Evolutionary conservation across 306 rosid genomes (phyloP), one percentile per base, ranked within the genome.

Genomic region (Cajanus cajan): DNA sequence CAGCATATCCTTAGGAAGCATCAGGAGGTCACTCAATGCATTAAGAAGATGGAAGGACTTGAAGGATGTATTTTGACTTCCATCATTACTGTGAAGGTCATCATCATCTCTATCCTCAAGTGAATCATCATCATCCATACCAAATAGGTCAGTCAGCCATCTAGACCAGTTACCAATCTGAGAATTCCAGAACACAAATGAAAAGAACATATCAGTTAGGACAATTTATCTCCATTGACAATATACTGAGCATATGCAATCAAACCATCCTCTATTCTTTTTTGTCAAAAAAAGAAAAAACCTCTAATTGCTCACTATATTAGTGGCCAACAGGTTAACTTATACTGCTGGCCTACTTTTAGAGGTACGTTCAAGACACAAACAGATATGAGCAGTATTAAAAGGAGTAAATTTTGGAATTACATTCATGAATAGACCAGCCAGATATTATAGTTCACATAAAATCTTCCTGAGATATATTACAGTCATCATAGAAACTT

Each of bases 141-240:
- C 99, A 78, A 91, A 93, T 67, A 91, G 81, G 82, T 91, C 96
- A 5, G 96, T 91, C 80, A 95, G 68, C 98, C 98, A 95, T 83
- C 91, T 89, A 31, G 98, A 95, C 99, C 99, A 95, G 93, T 90
- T 93, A 68, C 99, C 99, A 82, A 95, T 91, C 99, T 95, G 82
- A 79, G 58, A 47, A 67, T 68, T 82, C 21, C 48, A 82, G 33
- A 72, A 57, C 84, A 83, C 34, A 72, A 80, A 57, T 14, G 6
- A 19, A 36, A 71, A 73, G 28, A 62, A 21, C 24, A 39, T 28
- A 24, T 73, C 71, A 68, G 65, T 57, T 19, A 28, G 55, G 51
- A 21, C 7, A 5, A 25, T 10, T 25, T 50, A 68, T 59, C 48
- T 68, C 15, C 48, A 22, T 18, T 28, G 31, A 44, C 24, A 14